Percentiles rank a stretch among this genome's conserved stretches.
These are phyloP conservation scores for Amanita fuliginea DNA, from an alignment of 768 basidiomycete species.

Conservation along the genomic window DNA sequence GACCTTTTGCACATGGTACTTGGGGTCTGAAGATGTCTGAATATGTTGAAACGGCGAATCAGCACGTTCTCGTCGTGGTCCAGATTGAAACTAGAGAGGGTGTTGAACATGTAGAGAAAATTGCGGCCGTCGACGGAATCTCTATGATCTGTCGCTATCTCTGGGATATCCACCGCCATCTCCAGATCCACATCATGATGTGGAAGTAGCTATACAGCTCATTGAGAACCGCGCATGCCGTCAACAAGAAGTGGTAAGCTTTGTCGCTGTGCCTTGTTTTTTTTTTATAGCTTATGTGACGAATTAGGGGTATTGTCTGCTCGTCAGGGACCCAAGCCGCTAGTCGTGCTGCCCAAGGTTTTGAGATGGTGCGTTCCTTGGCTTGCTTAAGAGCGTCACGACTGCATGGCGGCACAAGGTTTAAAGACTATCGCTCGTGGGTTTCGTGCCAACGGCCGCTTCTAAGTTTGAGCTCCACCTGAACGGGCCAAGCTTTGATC, in stretches of 20 bases:
- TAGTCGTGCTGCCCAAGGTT: conserved; percentile 35
- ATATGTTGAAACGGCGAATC: conserved; percentile 46
- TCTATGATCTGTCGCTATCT: conserved; percentile 56
- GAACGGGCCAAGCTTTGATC: no score
- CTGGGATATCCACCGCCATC: conserved; percentile 50
- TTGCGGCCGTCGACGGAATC: conserved; percentile 55
- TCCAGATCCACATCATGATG: conserved; percentile 54
- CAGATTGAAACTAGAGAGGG: conserved; percentile 61
- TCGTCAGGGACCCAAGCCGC: conserved; percentile 31
- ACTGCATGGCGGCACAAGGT: no score
- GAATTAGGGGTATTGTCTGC: conserved; percentile 35
- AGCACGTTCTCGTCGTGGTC: conserved; percentile 42
- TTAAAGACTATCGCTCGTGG: no score
- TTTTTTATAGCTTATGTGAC: neutral
- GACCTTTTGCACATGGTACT: conserved; percentile 44
- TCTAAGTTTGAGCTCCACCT: no score
- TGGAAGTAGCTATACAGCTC: conserved; percentile 46
- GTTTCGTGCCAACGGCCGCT: no score
- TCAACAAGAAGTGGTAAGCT: conserved; percentile 53
- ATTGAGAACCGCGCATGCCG: conserved; percentile 39
- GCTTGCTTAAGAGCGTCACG: no score
- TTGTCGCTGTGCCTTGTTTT: neutral
- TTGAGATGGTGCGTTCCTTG: conserved; percentile 31
- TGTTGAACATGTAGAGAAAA: conserved; percentile 46
- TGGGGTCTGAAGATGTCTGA: conserved; percentile 45